Evolutionary conservation across 768 basidiomycete species (phyloP).

Genomic region (Dictyophora rubrovolvata): DNA sequence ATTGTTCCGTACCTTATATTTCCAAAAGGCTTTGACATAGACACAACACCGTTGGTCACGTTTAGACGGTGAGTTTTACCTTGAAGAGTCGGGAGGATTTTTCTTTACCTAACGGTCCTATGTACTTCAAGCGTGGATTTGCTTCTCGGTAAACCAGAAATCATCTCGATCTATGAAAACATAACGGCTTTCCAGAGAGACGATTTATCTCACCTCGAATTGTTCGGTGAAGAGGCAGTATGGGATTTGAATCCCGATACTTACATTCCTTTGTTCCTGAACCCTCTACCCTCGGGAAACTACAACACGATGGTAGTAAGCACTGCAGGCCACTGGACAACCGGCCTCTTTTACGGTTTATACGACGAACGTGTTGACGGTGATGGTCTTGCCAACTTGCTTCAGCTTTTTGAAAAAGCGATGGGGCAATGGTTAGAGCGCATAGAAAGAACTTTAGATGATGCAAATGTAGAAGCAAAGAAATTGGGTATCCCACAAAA

Average conservation of each 20-base stretch:
- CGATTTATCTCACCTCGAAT: conserved; percentile 18
- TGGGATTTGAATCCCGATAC: conserved; percentile 46
- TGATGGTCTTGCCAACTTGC: conserved; percentile 42
- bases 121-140: conserved; percentile 38
- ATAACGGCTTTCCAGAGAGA: conserved; percentile 13
- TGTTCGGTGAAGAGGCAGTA: conserved; percentile 46
- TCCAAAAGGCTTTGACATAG: conserved; percentile 44
- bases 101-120: not conserved
- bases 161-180: conserved; percentile 33
- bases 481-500: conserved; percentile 18
- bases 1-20: conserved; percentile 32
- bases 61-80: conserved; percentile 34
- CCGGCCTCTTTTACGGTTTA: conserved; percentile 38
- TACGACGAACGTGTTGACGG: conserved; percentile 25
- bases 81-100: no score
- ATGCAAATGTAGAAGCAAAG: conserved; percentile 19
- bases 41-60: conserved; percentile 48
- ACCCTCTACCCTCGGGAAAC: conserved; percentile 36
- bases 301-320: conserved; percentile 54
- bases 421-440: conserved; percentile 44
- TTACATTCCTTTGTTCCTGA: conserved; percentile 42
- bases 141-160: conserved; percentile 37
- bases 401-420: conserved; percentile 48
- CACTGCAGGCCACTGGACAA: conserved; percentile 65
- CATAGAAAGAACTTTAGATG: conserved; percentile 36